Percentiles rank a stretch among this genome's conserved stretches.
These are phyloP conservation scores for Fusarium cicatricum DNA, from an alignment of 2,329 filamentous ascomycete species.

Conservation along the genomic window DNA sequence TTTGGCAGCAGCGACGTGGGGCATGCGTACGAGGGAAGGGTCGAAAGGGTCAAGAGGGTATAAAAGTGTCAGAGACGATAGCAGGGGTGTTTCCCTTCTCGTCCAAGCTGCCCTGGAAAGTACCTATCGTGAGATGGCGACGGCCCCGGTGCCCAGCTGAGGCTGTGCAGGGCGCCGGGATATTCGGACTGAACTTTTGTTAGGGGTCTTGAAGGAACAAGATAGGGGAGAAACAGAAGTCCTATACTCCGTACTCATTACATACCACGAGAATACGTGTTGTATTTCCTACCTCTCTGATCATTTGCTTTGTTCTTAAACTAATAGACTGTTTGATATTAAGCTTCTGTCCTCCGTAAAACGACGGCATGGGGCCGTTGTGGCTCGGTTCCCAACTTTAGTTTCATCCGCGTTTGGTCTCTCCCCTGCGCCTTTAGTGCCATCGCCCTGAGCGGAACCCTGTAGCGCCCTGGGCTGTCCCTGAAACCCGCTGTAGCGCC, in stretches of 20 bases:
- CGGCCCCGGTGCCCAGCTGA: slow-evolving; percentile 27
- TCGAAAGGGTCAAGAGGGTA: too few species aligned
- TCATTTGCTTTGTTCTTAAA: too few species aligned
- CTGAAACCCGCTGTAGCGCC: slow-evolving; percentile 8
- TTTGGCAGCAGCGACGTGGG: too few species aligned
- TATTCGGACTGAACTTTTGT: slow-evolving; percentile 7
- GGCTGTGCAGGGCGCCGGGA: slow-evolving; percentile 36
- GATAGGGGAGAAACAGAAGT: too few species aligned
- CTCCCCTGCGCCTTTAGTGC: neutral
- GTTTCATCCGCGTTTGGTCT: neutral
- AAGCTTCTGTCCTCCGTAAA: slow-evolving; percentile 23
- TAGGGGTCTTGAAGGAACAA: neutral
- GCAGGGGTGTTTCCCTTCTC: slow-evolving; percentile 17
- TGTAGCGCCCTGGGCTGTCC: slow-evolving; percentile 12
- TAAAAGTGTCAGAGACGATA: slow-evolving; percentile 23
- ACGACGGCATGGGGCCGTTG: slow-evolving; percentile 21
- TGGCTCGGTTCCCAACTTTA: neutral
- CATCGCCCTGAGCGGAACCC: neutral
- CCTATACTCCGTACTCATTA: too few species aligned
- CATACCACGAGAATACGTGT: too few species aligned
- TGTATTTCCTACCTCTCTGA: too few species aligned
- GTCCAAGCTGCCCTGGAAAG: slow-evolving; percentile 13
- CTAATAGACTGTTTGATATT: neutral
- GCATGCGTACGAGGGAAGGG: too few species aligned
- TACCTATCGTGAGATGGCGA: slow-evolving; percentile 33